Evolutionary conservation across 2,329 filamentous ascomycete species (phyloP).

Genomic region (Ophiognomonia clavigignenti-juglandacearum): DNA sequence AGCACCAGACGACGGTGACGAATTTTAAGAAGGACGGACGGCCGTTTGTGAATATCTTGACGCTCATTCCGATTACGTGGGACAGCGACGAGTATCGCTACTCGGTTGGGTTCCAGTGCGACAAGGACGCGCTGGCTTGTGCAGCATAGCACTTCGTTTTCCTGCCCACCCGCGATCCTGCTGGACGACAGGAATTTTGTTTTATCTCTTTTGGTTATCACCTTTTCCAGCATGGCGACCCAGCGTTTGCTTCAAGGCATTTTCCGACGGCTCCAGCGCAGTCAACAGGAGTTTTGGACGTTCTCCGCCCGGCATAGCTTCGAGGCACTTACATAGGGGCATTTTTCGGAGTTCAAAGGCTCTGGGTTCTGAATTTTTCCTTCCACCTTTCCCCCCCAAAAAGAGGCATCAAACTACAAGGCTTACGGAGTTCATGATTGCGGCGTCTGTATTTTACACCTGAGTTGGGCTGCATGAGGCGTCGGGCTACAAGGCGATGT

Average conservation of each 20-base stretch:
- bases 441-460: no score
- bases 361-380: no score
- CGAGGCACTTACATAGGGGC: no score
- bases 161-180: neutral
- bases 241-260: neutral
- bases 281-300: neutral
- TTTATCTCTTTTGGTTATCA: neutral
- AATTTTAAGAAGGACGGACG: slow-evolving; percentile 82
- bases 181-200: neutral
- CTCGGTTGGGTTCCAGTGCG: slow-evolving; percentile 77
- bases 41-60: slow-evolving; percentile 74
- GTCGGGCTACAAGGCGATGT: slow-evolving; percentile 14
- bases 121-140: slow-evolving; percentile 19
- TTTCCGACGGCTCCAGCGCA: neutral
- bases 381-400: no score
- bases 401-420: no score
- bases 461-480: slow-evolving; percentile 8
- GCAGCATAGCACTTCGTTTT: neutral
- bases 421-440: no score
- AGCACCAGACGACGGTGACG: slow-evolving; percentile 53
- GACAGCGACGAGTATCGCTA: slow-evolving; percentile 62
- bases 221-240: neutral
- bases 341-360: no score
- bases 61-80: slow-evolving; percentile 76
- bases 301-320: neutral